Percentiles rank a stretch among this genome's conserved stretches.
phyloP scores from a whole-genome alignment of 352 stramenopile species.

The Phytophthora colocasiae region DNA sequence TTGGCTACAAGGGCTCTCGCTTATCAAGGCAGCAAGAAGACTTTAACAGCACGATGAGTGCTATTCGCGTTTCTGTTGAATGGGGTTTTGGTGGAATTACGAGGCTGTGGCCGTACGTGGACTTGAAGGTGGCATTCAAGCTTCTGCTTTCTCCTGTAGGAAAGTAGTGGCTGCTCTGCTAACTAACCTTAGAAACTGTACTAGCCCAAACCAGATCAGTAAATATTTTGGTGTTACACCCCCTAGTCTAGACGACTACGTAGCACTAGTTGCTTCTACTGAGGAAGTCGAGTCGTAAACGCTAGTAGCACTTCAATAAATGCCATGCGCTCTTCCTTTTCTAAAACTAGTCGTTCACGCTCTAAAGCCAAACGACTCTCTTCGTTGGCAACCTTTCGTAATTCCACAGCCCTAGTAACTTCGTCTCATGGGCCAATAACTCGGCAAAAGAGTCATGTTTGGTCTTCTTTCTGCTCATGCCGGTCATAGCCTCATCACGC shows the following conservation, averaged over 20 bases:
- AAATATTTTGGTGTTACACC: background rate
- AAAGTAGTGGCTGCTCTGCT: background rate
- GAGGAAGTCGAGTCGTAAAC: background rate
- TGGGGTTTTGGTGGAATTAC: background rate
- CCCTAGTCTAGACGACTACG: background rate
- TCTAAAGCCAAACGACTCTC: background rate
- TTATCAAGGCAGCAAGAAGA: background rate
- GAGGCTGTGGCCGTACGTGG: background rate
- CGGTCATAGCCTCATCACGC: background rate
- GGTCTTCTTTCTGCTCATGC: background rate
- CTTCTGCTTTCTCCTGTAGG: background rate
- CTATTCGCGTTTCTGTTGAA: background rate
- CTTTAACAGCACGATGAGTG: constrained; percentile 1
- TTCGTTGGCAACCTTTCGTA: background rate
- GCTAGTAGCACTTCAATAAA: background rate
- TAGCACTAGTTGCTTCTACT: background rate
- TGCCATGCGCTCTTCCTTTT: background rate
- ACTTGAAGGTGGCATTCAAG: background rate
- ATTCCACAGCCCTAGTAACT: background rate
- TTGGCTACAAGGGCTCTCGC: background rate
- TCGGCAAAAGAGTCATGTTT: background rate
- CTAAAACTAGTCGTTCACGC: background rate
- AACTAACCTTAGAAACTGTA: background rate
- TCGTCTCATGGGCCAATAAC: background rate
- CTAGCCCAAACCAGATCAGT: constrained; percentile 1